A percentile compares a stretch with the other conserved stretches of the same genome.
Evolutionary conservation across 768 basidiomycete genomes (phyloP).

Genomic region (Arthromyces matolae): DNA sequence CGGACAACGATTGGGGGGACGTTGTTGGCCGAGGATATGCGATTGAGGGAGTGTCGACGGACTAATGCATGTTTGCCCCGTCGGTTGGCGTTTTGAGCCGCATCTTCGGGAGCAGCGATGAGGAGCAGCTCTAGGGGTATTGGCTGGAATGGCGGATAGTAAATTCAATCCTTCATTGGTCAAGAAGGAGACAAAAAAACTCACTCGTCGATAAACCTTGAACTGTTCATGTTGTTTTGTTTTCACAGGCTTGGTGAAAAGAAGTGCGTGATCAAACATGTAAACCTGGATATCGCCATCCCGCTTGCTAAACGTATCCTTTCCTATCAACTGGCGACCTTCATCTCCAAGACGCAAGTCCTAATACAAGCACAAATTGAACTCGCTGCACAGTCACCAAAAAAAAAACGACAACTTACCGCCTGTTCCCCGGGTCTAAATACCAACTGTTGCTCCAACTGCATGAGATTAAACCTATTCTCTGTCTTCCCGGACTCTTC

Average conservation of each 20-base stretch:
- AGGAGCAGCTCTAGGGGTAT: constrained; percentile 92
- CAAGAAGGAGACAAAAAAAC: constrained; percentile 21
- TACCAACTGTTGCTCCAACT: constrained; percentile 87
- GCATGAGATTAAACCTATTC: constrained; percentile 92
- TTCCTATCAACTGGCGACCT: constrained; percentile 86
- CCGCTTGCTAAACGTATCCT: constrained; percentile 85
- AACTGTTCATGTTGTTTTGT: constrained; percentile 90
- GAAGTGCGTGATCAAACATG: constrained; percentile 92
- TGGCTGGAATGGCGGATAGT: constrained; percentile 50
- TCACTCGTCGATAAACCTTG: constrained; percentile 89
- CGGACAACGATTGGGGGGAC: constrained; percentile 50
- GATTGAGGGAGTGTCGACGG: constrained; percentile 40
- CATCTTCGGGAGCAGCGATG: constrained; percentile 75
- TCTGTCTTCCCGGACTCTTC: constrained; percentile 92
- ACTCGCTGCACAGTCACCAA: not conserved
- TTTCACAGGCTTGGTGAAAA: constrained; percentile 83
- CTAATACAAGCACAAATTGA: constrained; percentile 35
- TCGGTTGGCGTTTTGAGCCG: constrained; percentile 29
- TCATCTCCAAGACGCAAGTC: constrained; percentile 85
- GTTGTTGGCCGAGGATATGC: constrained; percentile 31
- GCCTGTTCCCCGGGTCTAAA: constrained; percentile 90
- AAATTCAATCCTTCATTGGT: not conserved
- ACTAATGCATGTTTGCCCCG: constrained; percentile 44
- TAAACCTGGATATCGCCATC: constrained; percentile 92
- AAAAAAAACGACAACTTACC: constrained; percentile 42